Conservation (phyloP, 2,329 filamentous ascomycete species). For the Verticillium isaacii region DNA sequence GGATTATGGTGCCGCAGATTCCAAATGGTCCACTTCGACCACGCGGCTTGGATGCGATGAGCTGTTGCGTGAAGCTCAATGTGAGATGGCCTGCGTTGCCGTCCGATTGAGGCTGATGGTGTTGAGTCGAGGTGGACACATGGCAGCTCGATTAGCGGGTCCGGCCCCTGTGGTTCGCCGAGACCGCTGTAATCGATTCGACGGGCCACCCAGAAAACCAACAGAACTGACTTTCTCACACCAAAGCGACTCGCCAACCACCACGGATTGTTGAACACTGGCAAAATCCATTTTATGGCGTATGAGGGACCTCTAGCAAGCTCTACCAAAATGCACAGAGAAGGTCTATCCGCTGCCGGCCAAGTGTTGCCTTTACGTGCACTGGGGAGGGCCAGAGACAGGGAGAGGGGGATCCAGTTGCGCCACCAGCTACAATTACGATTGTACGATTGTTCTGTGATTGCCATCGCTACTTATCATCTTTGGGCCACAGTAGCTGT, state of each 20-base stretch:
- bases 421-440: too few species aligned
- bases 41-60: not conserved
- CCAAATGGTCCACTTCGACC: not conserved
- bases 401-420: too few species aligned
- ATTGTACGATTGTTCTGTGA: too few species aligned
- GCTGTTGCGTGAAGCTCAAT: not conserved
- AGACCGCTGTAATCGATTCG: not conserved
- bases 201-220: not conserved
- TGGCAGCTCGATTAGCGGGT: not conserved
- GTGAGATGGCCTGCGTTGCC: not conserved
- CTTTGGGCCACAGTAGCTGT: constrained; percentile 74
- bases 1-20: not conserved
- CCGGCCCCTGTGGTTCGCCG: not conserved
- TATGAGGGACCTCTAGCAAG: too few species aligned
- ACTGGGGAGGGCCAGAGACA: too few species aligned
- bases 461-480: constrained; percentile 21
- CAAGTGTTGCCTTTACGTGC: too few species aligned
- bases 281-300: too few species aligned
- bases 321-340: too few species aligned
- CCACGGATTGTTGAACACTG: too few species aligned
- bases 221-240: not conserved
- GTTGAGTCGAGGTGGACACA: not conserved
- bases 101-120: not conserved
- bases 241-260: not conserved
- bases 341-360: too few species aligned